Base-by-base conservation (phyloP, 495 filamentous ascomycete species). In the Wilcoxina mikolae region DNA sequence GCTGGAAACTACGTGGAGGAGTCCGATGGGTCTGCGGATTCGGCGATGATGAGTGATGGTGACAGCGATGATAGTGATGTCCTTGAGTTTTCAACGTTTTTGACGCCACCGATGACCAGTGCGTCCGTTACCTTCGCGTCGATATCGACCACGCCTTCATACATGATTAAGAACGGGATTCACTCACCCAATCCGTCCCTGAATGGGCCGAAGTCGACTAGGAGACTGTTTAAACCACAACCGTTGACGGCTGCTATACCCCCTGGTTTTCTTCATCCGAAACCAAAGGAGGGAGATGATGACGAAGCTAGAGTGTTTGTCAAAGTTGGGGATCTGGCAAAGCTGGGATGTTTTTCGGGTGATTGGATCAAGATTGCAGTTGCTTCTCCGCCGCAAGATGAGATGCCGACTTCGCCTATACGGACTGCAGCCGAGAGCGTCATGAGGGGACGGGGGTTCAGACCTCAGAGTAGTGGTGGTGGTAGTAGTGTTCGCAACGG, bases 291-390 rank as follows among this genome's bases (percentile, higher is more conserved):
- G 22, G 77, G 78, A 20, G 88, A 95, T 48, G 91, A 96, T 58
- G 83, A 87, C 59, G 93, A 96, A 63, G 80, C 83, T 2, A 78
- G 90, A 38, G 72, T 95, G 17, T 96, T 88, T 67, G 86, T 96
- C 5, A 86, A 91, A 58, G 80, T 89, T 26, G 83, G 76, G 55
- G 81, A 85, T 17, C 70, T 98, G 10, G 79, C 84, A n/a, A 83
- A 85, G 55, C 77, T 96, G 38, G 86, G 87, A 25, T 95, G 88
- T 65, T 98, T 98, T 67, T 95, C 90, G 0, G 91, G 91, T 12
- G 91, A 98, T 63, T 98, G 91, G 91, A 86, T 95, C n/a, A 78
- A 81, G 2, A 71, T 98, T 0, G 74, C 82, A 12, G 71, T 79
- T 35, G 85, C 85, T 59, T 80, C 83, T 12, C 76, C 78, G 11